Evolutionary conservation across 768 basidiomycete species (phyloP).

Genomic region (Leccinum imitatum): DNA sequence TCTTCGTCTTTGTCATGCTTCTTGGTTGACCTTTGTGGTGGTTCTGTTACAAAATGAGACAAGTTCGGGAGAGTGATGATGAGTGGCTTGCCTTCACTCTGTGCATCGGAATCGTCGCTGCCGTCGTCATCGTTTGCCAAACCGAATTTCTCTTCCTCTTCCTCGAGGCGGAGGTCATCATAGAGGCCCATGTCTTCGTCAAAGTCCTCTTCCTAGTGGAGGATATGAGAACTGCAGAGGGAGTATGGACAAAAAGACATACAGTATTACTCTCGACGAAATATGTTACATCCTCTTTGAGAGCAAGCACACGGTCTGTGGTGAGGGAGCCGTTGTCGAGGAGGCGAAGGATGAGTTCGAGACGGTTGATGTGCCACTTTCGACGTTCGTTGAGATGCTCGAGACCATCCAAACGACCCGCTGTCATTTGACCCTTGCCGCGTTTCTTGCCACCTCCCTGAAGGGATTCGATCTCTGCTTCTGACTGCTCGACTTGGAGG

Average conservation of each 20-base stretch:
- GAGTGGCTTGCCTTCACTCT: constrained; percentile 62
- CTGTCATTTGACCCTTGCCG: constrained; percentile 64
- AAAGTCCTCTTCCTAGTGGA: constrained; percentile 86
- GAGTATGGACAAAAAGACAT: constrained; percentile 36
- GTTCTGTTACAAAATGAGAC: constrained; percentile 40
- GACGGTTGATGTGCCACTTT: constrained; percentile 90
- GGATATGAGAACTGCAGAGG: constrained; percentile 18
- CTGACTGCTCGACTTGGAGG: constrained; percentile 89
- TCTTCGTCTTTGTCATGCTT: constrained; percentile 75
- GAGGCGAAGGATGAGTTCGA: constrained; percentile 91
- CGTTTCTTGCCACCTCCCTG: constrained; percentile 84
- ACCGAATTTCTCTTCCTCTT: constrained; percentile 94
- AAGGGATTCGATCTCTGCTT: constrained; percentile 90
- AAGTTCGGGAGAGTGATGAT: neutral
- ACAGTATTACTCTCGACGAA: constrained; percentile 97
- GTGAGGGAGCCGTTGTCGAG: constrained; percentile 90
- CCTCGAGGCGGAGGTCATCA: constrained; percentile 95
- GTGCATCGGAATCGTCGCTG: constrained; percentile 72
- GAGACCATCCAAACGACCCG: constrained; percentile 77
- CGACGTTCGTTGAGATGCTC: constrained; percentile 90
- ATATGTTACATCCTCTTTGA: constrained; percentile 95
- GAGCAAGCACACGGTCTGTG: constrained; percentile 72
- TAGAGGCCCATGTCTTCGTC: constrained; percentile 98
- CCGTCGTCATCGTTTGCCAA: constrained; percentile 67
- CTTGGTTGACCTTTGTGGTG: constrained; percentile 68